A percentile compares a stretch with the other conserved stretches of the same genome.
Conservation (phyloP, 169 alveolate genomes). For the Cardiosporidium cionae region DNA sequence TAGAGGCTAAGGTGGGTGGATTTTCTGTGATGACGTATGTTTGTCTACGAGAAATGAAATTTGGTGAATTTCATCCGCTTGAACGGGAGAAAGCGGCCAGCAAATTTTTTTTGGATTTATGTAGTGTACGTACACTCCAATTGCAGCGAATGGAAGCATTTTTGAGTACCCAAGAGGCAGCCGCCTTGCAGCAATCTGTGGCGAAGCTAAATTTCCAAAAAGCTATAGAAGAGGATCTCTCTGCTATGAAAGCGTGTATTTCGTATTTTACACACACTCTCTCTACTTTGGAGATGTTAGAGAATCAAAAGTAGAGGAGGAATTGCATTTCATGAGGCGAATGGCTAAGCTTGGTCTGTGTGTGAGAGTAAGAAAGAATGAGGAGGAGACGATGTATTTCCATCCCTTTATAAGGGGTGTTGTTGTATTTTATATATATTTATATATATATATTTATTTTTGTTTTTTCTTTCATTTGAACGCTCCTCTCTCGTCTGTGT, state of each 20-base stretch:
- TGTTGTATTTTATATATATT: too few relatives aligned
- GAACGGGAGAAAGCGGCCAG: not conserved
- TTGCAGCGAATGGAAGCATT: not conserved
- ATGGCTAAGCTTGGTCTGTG: too few relatives aligned
- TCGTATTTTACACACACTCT: not conserved
- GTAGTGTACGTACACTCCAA: not conserved
- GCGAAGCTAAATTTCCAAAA: too few relatives aligned
- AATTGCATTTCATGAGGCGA: too few relatives aligned
- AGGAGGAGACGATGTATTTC: too few relatives aligned
- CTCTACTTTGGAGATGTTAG: not conserved
- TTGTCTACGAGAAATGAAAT: not conserved
- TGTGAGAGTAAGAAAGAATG: too few relatives aligned
- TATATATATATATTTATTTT: too few relatives aligned
- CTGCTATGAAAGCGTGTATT: not conserved
- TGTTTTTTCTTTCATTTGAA: too few relatives aligned
- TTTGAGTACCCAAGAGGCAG: not conserved
- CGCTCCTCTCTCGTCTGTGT: too few relatives aligned
- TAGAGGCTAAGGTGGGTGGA: not conserved
- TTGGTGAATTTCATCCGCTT: not conserved
- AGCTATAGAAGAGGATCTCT: not conserved
- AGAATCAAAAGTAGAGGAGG: not conserved
- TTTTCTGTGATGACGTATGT: not conserved
- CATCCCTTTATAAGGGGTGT: too few relatives aligned
- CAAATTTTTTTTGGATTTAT: not conserved
- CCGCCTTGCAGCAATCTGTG: too few relatives aligned